Conservation (phyloP, 2,329 filamentous ascomycete genomes). For the Sporothrix brasiliensis region DNA sequence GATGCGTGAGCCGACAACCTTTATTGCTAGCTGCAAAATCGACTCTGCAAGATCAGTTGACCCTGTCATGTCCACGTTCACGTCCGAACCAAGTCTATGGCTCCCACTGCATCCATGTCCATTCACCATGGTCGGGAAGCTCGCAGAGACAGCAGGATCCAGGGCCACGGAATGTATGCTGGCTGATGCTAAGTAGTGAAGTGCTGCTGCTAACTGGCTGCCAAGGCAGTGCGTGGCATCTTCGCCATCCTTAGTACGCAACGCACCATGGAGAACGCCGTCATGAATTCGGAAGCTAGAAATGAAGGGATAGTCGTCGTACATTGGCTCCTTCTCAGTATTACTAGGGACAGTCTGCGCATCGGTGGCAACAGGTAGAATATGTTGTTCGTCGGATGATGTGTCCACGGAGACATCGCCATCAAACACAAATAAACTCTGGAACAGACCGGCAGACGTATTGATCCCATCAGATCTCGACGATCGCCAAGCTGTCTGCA, state of each 20-base stretch:
- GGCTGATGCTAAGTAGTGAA: background rate
- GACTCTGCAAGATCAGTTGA: slow-evolving; percentile 24
- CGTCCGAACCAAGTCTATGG: background rate
- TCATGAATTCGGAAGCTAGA: slow-evolving; percentile 38
- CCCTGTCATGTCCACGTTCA: background rate
- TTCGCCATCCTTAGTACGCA: slow-evolving; percentile 35
- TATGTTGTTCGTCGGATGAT: background rate
- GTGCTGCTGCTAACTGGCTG: slow-evolving; percentile 24
- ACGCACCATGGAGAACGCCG: slow-evolving; percentile 33
- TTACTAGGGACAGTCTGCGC: background rate
- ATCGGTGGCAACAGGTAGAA: background rate
- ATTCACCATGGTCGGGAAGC: background rate
- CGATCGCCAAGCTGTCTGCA: slow-evolving; percentile 38
- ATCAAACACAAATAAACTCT: slow-evolving; percentile 40
- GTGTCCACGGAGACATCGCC: slow-evolving; percentile 31
- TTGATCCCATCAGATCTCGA: slow-evolving; percentile 30
- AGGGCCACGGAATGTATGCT: background rate
- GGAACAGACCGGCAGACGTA: slow-evolving; percentile 35
- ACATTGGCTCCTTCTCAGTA: slow-evolving; percentile 12
- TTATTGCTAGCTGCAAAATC: slow-evolving; percentile 34
- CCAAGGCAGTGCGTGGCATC: slow-evolving; percentile 28
- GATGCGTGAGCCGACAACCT: slow-evolving; percentile 31
- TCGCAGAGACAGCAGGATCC: background rate
- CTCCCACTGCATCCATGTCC: background rate
- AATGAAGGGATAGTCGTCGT: slow-evolving; percentile 39